Base-by-base conservation (phyloP, 129 eudicot genomes). In the Flaveria brownii region DNA sequence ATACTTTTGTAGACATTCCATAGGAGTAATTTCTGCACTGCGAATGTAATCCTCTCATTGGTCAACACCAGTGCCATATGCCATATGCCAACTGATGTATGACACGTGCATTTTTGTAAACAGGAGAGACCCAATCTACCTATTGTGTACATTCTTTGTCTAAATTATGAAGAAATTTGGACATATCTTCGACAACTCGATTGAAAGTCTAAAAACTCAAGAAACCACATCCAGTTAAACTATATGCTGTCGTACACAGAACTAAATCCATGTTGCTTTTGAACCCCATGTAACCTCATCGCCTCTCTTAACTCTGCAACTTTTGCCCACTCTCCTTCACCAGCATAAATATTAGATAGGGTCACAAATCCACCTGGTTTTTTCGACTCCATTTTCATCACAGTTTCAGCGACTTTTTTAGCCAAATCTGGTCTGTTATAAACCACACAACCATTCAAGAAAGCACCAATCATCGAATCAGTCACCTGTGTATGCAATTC, bases 391-490 rank as follows among this genome's bases (percentile, higher is more conserved):
- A 73, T 76, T 71, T 86, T 84, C 71, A 74, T 45, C 39, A 77
- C 68, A 67, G 70, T 42, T 22, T 82, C 77, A 36, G 52, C 80
- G 60, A 89, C 72, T 68, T 78, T 63, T 76, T 86, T 79, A 65
- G 93, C 97, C 70, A 92, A 77, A 83, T 92, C 97, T 42, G 82
- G 83, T 72, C 97, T 86, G 51, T 80, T 74, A 54, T 92, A 86
- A 71, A 89, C 82, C 78, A 75, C 80, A 73, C 96, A 92, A 30
- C 93, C 97, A 69, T 89, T 89, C 28, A 87, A 85, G 77, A 92
- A 89, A 28, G 96, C 91, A 22, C 97, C 96, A 49, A 82, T 50
- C 62, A 79, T 77, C 26, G 93, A 89, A 62, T 89, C 88, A 0
- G 85, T 73, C 14, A 70, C 33, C 68, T 84, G 78, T n/a, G 26